Evolutionary conservation across 768 basidiomycete species (phyloP).

Genomic region (Trametes maxima): DNA sequence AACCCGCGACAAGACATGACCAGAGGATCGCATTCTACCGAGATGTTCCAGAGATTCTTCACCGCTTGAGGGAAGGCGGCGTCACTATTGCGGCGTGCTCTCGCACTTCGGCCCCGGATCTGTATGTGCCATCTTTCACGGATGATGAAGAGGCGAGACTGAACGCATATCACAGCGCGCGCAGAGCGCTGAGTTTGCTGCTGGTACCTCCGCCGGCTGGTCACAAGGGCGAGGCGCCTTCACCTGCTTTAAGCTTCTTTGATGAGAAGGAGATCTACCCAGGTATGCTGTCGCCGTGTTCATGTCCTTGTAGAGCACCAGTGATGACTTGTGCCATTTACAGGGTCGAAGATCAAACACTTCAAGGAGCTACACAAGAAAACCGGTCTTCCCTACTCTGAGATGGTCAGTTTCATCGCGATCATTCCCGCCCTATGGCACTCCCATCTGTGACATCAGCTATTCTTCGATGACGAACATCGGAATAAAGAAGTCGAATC

Average conservation of each 20-base stretch:
- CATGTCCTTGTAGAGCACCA: neutral
- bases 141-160: neutral
- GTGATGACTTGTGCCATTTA: neutral
- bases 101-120: conserved; percentile 63
- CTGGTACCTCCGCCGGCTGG: conserved; percentile 47
- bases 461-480: conserved; percentile 55
- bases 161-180: conserved; percentile 57
- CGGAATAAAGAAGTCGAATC: conserved; percentile 49
- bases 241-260: conserved; percentile 61
- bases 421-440: neutral
- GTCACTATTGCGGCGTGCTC: conserved; percentile 74
- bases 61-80: conserved; percentile 50
- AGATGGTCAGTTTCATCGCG: conserved; percentile 44
- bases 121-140: conserved; percentile 44
- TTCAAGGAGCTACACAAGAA: conserved; percentile 66
- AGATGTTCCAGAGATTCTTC: conserved; percentile 76
- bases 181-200: conserved; percentile 69
- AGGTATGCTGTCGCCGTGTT: conserved; percentile 39
- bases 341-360: conserved; percentile 80
- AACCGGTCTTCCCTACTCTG: conserved; percentile 54
- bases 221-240: conserved; percentile 36
- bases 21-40: conserved; percentile 68
- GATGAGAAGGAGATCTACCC: conserved; percentile 78
- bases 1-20: conserved; percentile 44
- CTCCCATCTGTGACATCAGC: conserved; percentile 27